A percentile compares a stretch with the other conserved stretches of the same genome.
Conservation (phyloP, 2,329 filamentous ascomycete species). For the Zymoseptoria pseudotritici region DNA sequence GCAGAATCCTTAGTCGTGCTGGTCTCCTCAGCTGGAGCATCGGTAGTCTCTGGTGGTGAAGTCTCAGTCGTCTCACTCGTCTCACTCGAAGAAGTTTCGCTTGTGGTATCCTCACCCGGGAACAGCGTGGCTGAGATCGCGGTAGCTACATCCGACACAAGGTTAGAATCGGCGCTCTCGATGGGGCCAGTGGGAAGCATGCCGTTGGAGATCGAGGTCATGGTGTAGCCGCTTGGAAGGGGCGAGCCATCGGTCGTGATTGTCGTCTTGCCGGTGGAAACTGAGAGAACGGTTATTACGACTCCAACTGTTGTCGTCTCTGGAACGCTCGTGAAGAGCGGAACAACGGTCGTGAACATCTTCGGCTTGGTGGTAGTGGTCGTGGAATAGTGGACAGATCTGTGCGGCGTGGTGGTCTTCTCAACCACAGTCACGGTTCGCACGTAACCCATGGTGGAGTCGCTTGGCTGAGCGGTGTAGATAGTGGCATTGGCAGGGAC, state of each 20-base stretch:
- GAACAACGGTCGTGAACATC: conserved; percentile 6
- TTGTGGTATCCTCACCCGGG: no score
- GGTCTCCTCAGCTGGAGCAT: not conserved
- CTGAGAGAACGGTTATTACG: conserved; percentile 12
- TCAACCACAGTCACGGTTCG: conserved; percentile 8
- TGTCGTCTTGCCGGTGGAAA: conserved; percentile 1
- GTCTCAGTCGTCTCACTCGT: not conserved
- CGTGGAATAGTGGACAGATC: conserved; percentile 1
- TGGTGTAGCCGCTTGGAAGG: not conserved
- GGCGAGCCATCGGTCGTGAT: not conserved
- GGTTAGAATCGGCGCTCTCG: no score
- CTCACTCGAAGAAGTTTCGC: not conserved
- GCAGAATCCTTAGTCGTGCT: not conserved
- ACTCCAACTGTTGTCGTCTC: conserved; percentile 7
- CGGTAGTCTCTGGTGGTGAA: not conserved
- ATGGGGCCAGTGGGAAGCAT: not conserved
- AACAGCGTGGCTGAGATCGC: no score
- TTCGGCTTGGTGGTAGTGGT: not conserved
- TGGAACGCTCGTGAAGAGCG: conserved; percentile 8
- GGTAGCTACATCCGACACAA: no score
- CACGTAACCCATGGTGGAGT: conserved; percentile 4
- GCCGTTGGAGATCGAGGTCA: not conserved
- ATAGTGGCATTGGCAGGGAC: conserved; percentile 6
- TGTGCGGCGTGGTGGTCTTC: conserved; percentile 1
- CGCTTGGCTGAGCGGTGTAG: not conserved